Conservation (phyloP, 208 protist species). For the Herpetomonas muscarum region DNA sequence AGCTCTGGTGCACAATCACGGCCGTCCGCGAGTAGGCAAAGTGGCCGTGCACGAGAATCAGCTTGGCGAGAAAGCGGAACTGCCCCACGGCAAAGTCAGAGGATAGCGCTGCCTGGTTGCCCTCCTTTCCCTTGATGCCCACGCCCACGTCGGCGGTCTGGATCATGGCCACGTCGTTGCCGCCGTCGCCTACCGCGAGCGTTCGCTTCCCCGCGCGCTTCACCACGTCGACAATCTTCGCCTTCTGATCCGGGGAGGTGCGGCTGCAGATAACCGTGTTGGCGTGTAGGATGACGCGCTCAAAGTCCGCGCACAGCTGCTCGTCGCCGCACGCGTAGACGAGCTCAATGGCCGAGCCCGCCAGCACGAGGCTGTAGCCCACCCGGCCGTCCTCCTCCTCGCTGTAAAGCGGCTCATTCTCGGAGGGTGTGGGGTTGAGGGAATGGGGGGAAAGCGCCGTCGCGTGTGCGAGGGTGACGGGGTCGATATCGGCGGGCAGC, state of each 20-base stretch:
- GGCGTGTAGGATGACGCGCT: constrained; percentile 41
- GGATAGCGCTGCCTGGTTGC: constrained; percentile 79
- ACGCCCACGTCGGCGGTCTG: constrained; percentile 88
- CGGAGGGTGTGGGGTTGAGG: not conserved
- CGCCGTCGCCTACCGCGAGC: constrained; percentile 93
- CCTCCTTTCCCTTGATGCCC: constrained; percentile 88
- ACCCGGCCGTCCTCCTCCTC: not conserved
- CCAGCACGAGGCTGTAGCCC: constrained; percentile 41
- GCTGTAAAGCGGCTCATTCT: not conserved
- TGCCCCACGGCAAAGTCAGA: constrained; percentile 91
- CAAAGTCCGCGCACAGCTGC: constrained; percentile 35
- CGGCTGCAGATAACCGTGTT: constrained; percentile 70
- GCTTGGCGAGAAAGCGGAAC: constrained; percentile 86
- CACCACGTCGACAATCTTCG: constrained; percentile 52
- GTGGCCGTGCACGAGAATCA: constrained; percentile 94
- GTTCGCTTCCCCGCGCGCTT: constrained; percentile 56
- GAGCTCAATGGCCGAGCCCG: constrained; percentile 50
- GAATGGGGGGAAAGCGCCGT: not conserved
- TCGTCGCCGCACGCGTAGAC: constrained; percentile 34
- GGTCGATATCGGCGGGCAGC: constrained; percentile 2
- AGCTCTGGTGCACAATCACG: constrained; percentile 94
- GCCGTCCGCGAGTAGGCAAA: constrained; percentile 87
- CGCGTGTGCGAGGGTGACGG: not conserved
- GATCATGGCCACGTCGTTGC: constrained; percentile 95
- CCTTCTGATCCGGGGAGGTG: constrained; percentile 65